These are phyloP conservation scores for Magnusiomyces ingens DNA, from an alignment of 1,139 yeast genomes.

Conservation along the genomic window DNA sequence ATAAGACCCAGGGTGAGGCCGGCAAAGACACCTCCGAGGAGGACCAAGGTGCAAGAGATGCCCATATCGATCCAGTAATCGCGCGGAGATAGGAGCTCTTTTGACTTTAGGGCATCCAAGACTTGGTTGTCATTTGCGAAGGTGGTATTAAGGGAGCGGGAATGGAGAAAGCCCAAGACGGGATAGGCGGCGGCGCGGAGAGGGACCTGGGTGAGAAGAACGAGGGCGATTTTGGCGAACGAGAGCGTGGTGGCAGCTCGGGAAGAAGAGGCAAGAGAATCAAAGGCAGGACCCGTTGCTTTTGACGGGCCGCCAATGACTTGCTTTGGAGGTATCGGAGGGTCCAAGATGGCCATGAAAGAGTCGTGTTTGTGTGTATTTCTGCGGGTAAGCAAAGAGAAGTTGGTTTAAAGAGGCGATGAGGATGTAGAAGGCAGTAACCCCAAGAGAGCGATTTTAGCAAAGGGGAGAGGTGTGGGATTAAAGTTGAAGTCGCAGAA, in stretches of 20 bases:
- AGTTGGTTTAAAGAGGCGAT: too few relatives aligned
- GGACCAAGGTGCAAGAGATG: conserved; percentile 61
- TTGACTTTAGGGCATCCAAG: not conserved
- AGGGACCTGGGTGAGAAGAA: conserved; percentile 1
- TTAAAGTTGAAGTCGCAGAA: too few relatives aligned
- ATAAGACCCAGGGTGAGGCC: conserved; percentile 89
- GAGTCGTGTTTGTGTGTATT: not conserved
- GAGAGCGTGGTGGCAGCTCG: not conserved
- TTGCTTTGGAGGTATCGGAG: conserved; percentile 11
- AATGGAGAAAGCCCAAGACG: not conserved
- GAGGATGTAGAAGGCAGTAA: too few relatives aligned
- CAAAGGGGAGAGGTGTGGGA: too few relatives aligned
- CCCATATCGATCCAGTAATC: conserved; percentile 50
- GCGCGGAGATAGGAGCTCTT: conserved; percentile 7
- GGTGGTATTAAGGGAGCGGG: too few relatives aligned
- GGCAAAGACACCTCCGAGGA: conserved; percentile 93
- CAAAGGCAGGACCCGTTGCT: not conserved
- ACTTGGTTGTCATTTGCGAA: not conserved
- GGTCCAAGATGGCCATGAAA: conserved; percentile 5
- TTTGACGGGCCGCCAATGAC: not conserved
- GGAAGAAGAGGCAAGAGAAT: not conserved
- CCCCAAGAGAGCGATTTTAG: too few relatives aligned
- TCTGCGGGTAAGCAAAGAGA: too few relatives aligned
- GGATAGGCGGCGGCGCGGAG: not conserved
- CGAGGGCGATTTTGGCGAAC: not conserved